These are phyloP conservation scores for Curvularia sp. DNA, from an alignment of 2,329 filamentous ascomycete species.

Conservation along the genomic window DNA sequence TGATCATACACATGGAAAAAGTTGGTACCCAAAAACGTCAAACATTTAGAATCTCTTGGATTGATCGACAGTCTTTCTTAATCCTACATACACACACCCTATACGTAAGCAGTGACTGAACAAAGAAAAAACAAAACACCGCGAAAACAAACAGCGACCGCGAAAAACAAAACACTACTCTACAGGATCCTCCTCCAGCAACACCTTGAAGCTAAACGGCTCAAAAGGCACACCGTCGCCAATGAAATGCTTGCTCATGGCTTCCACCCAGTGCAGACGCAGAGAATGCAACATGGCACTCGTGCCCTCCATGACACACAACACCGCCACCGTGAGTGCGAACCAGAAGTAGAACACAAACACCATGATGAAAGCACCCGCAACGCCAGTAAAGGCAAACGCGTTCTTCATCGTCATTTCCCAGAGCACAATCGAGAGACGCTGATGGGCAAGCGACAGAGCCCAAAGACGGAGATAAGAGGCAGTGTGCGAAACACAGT, in stretches of 20 bases:
- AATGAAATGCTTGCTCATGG: conserved; percentile 96
- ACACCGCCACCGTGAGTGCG: conserved; percentile 76
- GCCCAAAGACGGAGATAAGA: conserved; percentile 99
- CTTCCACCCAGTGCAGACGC: conserved; percentile 94
- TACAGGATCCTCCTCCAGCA: conserved; percentile 78
- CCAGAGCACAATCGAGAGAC: conserved; percentile 96
- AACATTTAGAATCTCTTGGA: background rate
- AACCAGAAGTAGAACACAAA: conserved; percentile 90
- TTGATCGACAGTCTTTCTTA: conserved; percentile 3
- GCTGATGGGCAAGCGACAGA: conserved; percentile 94
- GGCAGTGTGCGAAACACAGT: conserved; percentile 98
- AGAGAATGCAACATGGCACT: conserved; percentile 94
- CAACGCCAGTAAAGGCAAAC: conserved; percentile 69
- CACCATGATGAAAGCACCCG: conserved; percentile 82
- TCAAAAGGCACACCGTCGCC: conserved; percentile 85
- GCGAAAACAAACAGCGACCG: background rate
- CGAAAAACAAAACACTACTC: conserved; percentile 34
- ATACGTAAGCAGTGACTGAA: conserved; percentile 8
- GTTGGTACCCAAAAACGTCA: background rate
- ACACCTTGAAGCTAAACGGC: conserved; percentile 84
- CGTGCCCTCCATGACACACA: conserved; percentile 95
- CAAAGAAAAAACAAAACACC: conserved; percentile 9
- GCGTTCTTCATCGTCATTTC: conserved; percentile 88
- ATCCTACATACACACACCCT: conserved; percentile 23
- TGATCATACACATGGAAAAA: background rate